phyloP scores from a whole-genome alignment of 1,139 yeast genomes.

The Blastobotrys raffinosifermentans region DNA sequence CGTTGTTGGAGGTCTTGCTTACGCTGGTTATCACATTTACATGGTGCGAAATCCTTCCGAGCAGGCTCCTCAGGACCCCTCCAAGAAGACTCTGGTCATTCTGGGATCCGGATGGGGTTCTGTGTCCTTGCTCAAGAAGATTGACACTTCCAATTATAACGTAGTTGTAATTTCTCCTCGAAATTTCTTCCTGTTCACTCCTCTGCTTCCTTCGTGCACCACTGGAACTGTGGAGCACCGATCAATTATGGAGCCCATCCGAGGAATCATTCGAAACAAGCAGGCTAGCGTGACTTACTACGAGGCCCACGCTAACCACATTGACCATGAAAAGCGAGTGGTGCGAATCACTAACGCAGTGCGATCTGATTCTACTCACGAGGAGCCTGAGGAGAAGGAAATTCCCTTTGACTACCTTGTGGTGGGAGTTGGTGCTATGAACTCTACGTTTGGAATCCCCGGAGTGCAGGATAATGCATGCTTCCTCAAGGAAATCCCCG shows the following conservation, averaged over 20 bases:
- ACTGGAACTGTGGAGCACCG: constrained; percentile 90
- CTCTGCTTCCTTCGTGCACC: constrained; percentile 87
- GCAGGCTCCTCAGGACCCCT: constrained; percentile 40
- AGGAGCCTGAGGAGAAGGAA: constrained; percentile 32
- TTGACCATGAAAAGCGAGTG: constrained; percentile 62
- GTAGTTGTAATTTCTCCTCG: constrained; percentile 89
- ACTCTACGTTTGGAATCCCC: constrained; percentile 88
- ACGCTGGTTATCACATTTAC: constrained; percentile 32
- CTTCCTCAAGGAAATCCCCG: constrained; percentile 81
- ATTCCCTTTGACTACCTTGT: constrained; percentile 70
- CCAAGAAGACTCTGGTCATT: constrained; percentile 82
- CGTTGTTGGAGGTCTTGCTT: constrained; percentile 27
- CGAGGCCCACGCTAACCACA: constrained; percentile 85
- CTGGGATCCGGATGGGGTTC: constrained; percentile 97
- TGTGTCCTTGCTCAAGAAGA: constrained; percentile 69
- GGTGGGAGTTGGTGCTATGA: constrained; percentile 88
- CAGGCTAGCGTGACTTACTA: constrained; percentile 77
- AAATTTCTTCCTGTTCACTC: constrained; percentile 91
- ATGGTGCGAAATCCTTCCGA: constrained; percentile 34
- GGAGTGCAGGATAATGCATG: constrained; percentile 86
- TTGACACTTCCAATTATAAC: constrained; percentile 82
- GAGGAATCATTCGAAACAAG: constrained; percentile 64
- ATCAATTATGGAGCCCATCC: constrained; percentile 82
- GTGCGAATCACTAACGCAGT: constrained; percentile 50
- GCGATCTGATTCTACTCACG: constrained; percentile 11